Conservation (phyloP, 1,284 basidiomycete genomes). For the Sporisorium graminicola region DNA sequence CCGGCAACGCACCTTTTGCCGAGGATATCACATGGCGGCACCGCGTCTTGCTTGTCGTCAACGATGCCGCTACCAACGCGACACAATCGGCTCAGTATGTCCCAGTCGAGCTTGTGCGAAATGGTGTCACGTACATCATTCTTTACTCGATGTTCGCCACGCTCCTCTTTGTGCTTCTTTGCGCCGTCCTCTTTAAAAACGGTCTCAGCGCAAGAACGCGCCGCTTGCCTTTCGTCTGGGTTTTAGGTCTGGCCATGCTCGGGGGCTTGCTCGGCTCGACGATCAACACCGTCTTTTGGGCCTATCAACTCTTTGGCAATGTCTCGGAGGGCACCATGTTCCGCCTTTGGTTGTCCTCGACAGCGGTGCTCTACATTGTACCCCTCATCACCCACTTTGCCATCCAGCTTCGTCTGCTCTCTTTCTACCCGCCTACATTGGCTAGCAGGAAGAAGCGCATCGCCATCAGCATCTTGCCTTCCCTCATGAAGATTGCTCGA, state of each 20-base stretch:
- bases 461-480: constrained; percentile 40
- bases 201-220: constrained; percentile 48
- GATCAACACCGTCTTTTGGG: constrained; percentile 57
- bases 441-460: constrained; percentile 42
- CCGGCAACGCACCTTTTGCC: constrained; percentile 1
- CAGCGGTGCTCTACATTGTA: constrained; percentile 50
- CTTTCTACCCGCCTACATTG: constrained; percentile 52
- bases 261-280: constrained; percentile 51
- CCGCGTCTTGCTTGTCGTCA: constrained; percentile 40
- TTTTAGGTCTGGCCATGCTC: constrained; percentile 49
- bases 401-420: constrained; percentile 47
- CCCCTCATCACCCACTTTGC: constrained; percentile 52
- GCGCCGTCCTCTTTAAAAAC: constrained; percentile 52
- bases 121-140: constrained; percentile 56
- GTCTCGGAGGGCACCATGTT: constrained; percentile 36
- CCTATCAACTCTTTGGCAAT: constrained; percentile 49
- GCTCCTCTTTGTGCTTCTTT: constrained; percentile 53
- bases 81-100: constrained; percentile 28
- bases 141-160: constrained; percentile 57
- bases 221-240: constrained; percentile 44
- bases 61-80: constrained; percentile 15
- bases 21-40: constrained; percentile 24
- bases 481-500: constrained; percentile 42
- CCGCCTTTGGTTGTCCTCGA: constrained; percentile 48
- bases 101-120: constrained; percentile 45